Base-by-base conservation (phyloP, 805 yeast genomes). In the Wickerhamiella parazyma region DNA sequence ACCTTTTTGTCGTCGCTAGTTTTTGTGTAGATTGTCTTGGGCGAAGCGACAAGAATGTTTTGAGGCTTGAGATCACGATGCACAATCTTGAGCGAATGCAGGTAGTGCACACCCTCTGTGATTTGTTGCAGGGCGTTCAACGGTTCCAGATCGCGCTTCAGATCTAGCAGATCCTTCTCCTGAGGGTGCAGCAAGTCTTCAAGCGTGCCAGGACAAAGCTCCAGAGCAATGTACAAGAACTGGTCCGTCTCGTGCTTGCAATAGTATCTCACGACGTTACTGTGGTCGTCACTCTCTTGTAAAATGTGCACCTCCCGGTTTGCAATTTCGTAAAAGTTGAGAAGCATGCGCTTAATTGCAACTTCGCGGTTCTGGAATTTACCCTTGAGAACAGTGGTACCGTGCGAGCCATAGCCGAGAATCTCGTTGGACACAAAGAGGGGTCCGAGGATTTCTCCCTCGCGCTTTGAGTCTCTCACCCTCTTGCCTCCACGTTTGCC, bases 11-110 rank as follows among this genome's bases (percentile, higher is more conserved):
- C 45, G 11, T 22, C 36, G 26, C 31, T 45, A 18, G 42, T 52
- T 28, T 41, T 53, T 33, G 50, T 54, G 38, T 62, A 57, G 16
- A 49, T 29, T 24, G 33, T 38, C 33, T 54, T 54, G 6, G 84
- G 73, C 17, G 78, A 76, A 0, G 91, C 85, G 35, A 87, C 87
- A 44, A 87, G 66, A 17, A 87, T 87, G 60, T 87, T 87, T 55
- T 89, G 96, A 0, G 97, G 97, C 59, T 87, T 89, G 51, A 89
- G 71, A 58, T 89, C 98, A 48, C 98, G 70, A 61, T 89, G 98
- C 25, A 91, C 95, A 52, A 89, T 86, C 53, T 89, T 86, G 49
- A 91, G 63, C 2, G 86, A 76, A 56, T 89, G 98, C 49, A 89
- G 65, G 61, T 91, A 91, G 45, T 82, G 75, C 21, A 89, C 67